Conservation (phyloP, 2,329 filamentous ascomycete species). For the Fusarium sp. region DNA sequence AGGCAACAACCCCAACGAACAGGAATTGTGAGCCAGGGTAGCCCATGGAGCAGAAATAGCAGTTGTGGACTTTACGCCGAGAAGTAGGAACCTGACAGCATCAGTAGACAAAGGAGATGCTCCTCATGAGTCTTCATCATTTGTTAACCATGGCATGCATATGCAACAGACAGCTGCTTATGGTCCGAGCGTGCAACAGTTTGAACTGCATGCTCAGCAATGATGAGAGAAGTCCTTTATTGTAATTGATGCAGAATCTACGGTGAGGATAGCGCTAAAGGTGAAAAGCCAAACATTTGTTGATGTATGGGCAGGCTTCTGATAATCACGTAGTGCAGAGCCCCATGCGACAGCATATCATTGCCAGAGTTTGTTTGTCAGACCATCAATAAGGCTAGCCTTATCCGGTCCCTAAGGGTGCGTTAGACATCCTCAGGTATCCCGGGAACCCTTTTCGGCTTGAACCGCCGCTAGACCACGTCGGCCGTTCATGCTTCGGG, state of each 20-base stretch:
- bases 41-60: too few relatives aligned
- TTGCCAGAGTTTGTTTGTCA: neutral
- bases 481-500: neutral
- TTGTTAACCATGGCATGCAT: neutral
- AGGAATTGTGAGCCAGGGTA: neutral
- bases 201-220: neutral
- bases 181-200: neutral
- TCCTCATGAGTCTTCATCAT: neutral
- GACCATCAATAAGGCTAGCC: neutral
- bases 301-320: neutral
- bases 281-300: neutral
- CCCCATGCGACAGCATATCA: neutral
- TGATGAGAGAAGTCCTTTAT: neutral
- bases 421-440: neutral
- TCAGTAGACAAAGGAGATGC: neutral
- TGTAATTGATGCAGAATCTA: neutral
- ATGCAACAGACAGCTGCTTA: neutral
- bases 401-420: neutral
- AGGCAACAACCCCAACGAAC: too few relatives aligned
- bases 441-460: neutral
- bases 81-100: neutral
- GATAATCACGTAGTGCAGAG: neutral
- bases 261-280: neutral
- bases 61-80: neutral
- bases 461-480: neutral